phyloP scores from a whole-genome alignment of 345 rosid species.

The Lepidium aucheri region DNA sequence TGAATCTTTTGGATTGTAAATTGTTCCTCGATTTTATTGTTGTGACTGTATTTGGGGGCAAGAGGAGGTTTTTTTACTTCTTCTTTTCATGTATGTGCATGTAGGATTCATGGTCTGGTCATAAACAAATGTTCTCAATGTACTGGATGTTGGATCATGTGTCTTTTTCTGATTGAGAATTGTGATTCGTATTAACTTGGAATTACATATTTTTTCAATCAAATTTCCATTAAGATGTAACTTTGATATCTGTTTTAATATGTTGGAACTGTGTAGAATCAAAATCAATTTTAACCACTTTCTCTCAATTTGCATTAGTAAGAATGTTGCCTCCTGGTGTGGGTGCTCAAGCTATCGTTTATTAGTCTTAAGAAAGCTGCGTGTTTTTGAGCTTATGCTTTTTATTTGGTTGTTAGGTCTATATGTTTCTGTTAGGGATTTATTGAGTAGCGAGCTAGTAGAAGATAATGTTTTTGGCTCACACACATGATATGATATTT shows the following conservation, averaged over 20 bases:
- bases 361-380: not conserved
- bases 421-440: not conserved
- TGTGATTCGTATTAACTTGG: not conserved
- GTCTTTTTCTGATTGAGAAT: not conserved
- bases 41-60: not conserved
- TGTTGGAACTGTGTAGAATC: not conserved
- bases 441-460: not conserved
- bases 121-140: not conserved
- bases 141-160: not conserved
- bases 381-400: not conserved
- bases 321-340: not conserved
- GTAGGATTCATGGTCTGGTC: not conserved
- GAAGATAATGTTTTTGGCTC: not conserved
- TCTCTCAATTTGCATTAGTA: not conserved
- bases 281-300: not conserved
- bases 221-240: not conserved
- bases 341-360: not conserved
- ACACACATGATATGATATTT: not conserved
- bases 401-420: not conserved
- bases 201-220: not conserved
- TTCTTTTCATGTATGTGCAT: not conserved
- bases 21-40: not conserved
- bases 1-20: conserved; percentile 1
- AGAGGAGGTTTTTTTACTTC: not conserved
- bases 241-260: not conserved